Percentiles rank a stretch among this genome's conserved stretches.
These are phyloP conservation scores for Sphaerosporella brunnea DNA, from an alignment of 495 filamentous ascomycete genomes.

Conservation along the genomic window DNA sequence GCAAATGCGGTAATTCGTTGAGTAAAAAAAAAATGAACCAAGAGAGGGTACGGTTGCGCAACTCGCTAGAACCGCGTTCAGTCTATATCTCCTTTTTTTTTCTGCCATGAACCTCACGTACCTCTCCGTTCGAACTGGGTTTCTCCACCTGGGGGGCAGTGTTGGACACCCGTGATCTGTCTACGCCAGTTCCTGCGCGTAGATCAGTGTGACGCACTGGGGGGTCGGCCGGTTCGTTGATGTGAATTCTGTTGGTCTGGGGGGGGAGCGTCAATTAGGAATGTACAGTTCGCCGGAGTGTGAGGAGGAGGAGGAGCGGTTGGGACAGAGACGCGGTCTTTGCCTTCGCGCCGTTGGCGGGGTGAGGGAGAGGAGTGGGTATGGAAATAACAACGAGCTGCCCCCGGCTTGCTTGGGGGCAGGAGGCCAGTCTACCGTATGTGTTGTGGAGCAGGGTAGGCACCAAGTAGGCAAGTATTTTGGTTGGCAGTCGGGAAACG, in stretches of 20 bases:
- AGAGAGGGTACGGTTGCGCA: too few species aligned
- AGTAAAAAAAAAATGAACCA: not conserved
- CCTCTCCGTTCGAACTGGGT: constrained; percentile 10
- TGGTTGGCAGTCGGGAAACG: too few species aligned
- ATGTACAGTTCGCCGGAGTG: constrained; percentile 3
- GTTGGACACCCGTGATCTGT: constrained; percentile 25
- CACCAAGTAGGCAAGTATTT: not conserved
- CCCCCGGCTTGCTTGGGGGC: not conserved
- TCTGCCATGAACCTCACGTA: not conserved
- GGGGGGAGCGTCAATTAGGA: constrained; percentile 20
- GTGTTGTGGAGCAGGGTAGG: not conserved
- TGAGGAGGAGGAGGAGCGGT: too few species aligned
- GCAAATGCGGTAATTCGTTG: too few species aligned
- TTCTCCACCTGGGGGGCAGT: constrained; percentile 20
- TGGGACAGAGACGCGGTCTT: not conserved
- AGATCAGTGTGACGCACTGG: constrained; percentile 25
- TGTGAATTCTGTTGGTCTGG: too few species aligned
- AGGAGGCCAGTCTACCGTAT: not conserved
- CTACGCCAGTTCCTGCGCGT: constrained; percentile 25
- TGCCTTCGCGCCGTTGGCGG: not conserved
- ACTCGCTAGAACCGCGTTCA: too few species aligned
- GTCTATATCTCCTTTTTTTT: not conserved
- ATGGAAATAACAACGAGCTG: not conserved
- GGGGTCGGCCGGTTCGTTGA: constrained; percentile 9
- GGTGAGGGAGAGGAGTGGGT: too few species aligned